A percentile compares a stretch with the other conserved stretches of the same genome.
phyloP scores from a whole-genome alignment of 2,329 filamentous ascomycete species.

The Cercospora sojina region DNA sequence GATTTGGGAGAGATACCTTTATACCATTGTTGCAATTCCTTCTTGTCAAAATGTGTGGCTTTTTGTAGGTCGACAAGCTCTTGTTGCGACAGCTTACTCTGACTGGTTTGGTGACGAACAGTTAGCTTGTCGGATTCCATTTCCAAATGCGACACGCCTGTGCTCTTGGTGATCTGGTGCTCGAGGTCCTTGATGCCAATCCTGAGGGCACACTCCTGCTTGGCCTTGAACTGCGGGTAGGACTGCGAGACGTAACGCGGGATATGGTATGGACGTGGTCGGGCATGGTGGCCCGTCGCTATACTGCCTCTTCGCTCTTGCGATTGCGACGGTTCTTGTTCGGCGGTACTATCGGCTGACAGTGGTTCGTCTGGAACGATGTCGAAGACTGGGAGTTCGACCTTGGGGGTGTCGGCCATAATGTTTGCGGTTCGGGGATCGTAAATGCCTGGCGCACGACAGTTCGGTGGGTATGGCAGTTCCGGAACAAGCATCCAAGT shows the following conservation, averaged over 20 bases:
- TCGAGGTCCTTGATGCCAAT: slow-evolving; percentile 37
- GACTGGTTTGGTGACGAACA: slow-evolving; percentile 56
- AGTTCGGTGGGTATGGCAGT: not conserved
- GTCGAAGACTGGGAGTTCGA: slow-evolving; percentile 31
- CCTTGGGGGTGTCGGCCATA: slow-evolving; percentile 28
- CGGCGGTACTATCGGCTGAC: slow-evolving; percentile 5
- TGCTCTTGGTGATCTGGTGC: slow-evolving; percentile 34
- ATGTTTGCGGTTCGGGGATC: not conserved
- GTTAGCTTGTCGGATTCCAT: slow-evolving; percentile 36
- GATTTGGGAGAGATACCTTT: slow-evolving; percentile 64
- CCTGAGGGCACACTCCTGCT: slow-evolving; percentile 36
- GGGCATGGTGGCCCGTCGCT: slow-evolving; percentile 35
- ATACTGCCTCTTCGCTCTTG: slow-evolving; percentile 21
- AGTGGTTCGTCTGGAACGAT: slow-evolving; percentile 20
- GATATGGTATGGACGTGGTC: slow-evolving; percentile 37
- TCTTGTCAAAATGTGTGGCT: slow-evolving; percentile 98
- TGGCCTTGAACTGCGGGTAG: slow-evolving; percentile 36
- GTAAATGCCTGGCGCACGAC: not conserved
- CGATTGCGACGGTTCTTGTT: slow-evolving; percentile 9
- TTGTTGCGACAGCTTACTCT: slow-evolving; percentile 96
- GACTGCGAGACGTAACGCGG: slow-evolving; percentile 34
- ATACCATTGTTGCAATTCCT: slow-evolving; percentile 99
- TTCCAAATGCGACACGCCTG: slow-evolving; percentile 31
- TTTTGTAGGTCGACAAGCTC: slow-evolving; percentile 94
- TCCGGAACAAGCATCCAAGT: not conserved